Conservation (phyloP, 805 yeast species). For the Pichia pseudocactophila region DNA sequence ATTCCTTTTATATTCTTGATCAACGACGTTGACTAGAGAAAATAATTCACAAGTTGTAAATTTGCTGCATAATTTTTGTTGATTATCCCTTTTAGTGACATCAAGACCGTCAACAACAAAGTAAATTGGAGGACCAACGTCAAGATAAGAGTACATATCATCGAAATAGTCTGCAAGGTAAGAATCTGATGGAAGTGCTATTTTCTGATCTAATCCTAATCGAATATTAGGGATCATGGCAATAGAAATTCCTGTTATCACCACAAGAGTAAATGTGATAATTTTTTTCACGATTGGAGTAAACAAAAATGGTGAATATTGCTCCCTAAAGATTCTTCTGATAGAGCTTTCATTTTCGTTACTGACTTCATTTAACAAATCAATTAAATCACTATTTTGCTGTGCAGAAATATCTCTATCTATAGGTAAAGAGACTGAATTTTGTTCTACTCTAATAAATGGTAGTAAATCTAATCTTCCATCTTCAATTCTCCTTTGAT, state of each 20-base stretch:
- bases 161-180: constrained; percentile 74
- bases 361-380: constrained; percentile 13
- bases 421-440: constrained; percentile 11
- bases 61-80: constrained; percentile 75
- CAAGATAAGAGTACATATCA: constrained; percentile 62
- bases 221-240: constrained; percentile 58
- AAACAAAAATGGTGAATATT: constrained; percentile 55
- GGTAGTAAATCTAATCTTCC: constrained; percentile 56
- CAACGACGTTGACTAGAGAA: constrained; percentile 73
- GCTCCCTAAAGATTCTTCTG: constrained; percentile 33
- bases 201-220: constrained; percentile 81
- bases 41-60: constrained; percentile 75
- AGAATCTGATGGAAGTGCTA: constrained; percentile 79
- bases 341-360: constrained; percentile 23
- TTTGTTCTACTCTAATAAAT: constrained; percentile 30
- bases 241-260: constrained; percentile 62
- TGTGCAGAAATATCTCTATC: constrained; percentile 1
- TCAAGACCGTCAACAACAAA: constrained; percentile 68
- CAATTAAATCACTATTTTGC: constrained; percentile 5
- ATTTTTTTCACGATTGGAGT: constrained; percentile 36
- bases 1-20: constrained; percentile 71
- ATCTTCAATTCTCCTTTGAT: constrained; percentile 51
- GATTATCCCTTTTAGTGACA: constrained; percentile 51
- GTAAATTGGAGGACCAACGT: constrained; percentile 88
- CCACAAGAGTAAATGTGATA: constrained; percentile 45